These are phyloP conservation scores for Corniculantispora saksenae DNA, from an alignment of 2,329 filamentous ascomycete species.

Conservation along the genomic window DNA sequence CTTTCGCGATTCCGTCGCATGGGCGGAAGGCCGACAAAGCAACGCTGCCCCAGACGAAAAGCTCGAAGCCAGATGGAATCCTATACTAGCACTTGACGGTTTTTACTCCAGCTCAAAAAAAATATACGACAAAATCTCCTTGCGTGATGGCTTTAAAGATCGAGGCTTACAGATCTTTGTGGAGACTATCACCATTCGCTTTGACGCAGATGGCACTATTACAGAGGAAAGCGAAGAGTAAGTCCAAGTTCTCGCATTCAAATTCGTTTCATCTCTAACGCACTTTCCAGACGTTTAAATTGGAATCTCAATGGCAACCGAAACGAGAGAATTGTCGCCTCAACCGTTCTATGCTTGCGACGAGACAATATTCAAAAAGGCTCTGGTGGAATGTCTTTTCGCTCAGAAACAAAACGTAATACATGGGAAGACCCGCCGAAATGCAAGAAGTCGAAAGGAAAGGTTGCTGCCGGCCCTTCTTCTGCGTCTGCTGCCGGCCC, in stretches of 20 bases:
- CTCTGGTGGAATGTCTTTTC: neutral
- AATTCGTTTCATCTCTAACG: neutral
- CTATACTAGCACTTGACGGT: neutral
- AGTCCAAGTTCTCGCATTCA: neutral
- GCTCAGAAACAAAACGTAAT: neutral
- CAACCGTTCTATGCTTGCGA: neutral
- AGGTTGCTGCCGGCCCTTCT: neutral
- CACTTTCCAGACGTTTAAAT: neutral
- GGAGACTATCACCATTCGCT: neutral
- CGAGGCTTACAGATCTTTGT: constrained; percentile 1
- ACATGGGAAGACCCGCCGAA: neutral
- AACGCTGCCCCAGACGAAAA: neutral
- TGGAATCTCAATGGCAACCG: constrained; percentile 8
- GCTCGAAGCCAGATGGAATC: neutral
- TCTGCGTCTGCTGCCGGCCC: neutral
- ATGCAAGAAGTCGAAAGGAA: too few relatives aligned
- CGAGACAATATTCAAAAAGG: neutral
- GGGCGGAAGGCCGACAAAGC: neutral
- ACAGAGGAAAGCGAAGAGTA: neutral
- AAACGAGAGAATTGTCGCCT: constrained; percentile 3
- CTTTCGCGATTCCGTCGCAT: neutral
- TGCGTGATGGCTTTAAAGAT: neutral
- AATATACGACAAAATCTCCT: neutral
- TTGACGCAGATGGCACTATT: neutral
- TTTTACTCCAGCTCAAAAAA: neutral